A percentile compares a stretch with the other conserved stretches of the same genome.
Conservation (phyloP, 2,329 filamentous ascomycete species). For the Cordyceps cateniannulata region DNA sequence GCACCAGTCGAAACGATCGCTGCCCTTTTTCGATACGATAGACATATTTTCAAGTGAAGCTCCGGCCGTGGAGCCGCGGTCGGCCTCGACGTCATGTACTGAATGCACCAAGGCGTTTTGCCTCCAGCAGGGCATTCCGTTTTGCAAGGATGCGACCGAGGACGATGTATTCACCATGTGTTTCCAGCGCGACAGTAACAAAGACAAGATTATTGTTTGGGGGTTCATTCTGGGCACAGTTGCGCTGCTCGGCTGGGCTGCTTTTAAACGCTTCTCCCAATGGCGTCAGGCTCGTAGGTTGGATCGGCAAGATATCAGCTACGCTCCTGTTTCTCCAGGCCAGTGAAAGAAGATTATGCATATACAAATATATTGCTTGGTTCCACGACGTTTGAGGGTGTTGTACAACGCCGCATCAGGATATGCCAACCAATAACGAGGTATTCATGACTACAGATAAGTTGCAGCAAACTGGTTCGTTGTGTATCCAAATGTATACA, state of each 20-base stretch:
- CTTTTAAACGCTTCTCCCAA: conserved; percentile 42
- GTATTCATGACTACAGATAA: background rate
- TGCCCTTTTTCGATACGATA: conserved; percentile 13
- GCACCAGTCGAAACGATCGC: conserved; percentile 24
- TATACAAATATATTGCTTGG: background rate
- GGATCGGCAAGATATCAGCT: conserved; percentile 22
- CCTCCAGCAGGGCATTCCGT: conserved; percentile 51
- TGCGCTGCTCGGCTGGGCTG: conserved; percentile 55
- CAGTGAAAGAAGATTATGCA: conserved; percentile 16
- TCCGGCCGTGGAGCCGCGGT: conserved; percentile 24
- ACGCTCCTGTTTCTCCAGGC: conserved; percentile 22
- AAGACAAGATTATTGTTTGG: conserved; percentile 62
- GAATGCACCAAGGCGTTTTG: conserved; percentile 62
- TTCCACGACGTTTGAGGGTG: background rate
- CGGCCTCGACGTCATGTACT: conserved; percentile 44
- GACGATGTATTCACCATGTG: conserved; percentile 57
- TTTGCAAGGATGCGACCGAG: conserved; percentile 56
- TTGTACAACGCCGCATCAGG: background rate
- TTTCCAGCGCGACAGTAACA: conserved; percentile 61
- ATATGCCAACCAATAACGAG: background rate
- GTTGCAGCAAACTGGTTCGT: background rate
- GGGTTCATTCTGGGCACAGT: conserved; percentile 54
- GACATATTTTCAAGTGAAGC: background rate
- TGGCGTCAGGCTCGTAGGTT: conserved; percentile 27
- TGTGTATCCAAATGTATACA: background rate